These are phyloP conservation scores for Leptodermis oblonga DNA, from an alignment of 257 asterid genomes.

Conservation along the genomic window DNA sequence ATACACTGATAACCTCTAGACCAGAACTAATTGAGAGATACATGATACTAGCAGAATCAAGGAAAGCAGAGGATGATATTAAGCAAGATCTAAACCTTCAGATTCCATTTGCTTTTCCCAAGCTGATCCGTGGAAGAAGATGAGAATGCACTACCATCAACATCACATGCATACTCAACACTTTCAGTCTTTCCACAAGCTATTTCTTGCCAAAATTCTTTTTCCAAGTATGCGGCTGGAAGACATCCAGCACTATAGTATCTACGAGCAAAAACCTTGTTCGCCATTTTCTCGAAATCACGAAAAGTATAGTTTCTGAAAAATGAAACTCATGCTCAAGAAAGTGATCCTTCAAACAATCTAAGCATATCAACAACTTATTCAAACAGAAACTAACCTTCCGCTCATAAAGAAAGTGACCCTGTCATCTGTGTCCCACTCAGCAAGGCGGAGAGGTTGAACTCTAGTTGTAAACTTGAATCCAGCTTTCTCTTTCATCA, in stretches of 20 bases:
- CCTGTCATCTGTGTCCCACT: conserved; percentile 85
- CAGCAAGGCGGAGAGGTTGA: conserved; percentile 96
- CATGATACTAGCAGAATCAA: neutral
- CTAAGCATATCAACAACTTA: conserved; percentile 16
- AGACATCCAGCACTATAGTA: conserved; percentile 88
- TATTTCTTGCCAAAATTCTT: conserved; percentile 98
- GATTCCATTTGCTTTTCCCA: conserved; percentile 94
- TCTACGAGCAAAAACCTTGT: conserved; percentile 89
- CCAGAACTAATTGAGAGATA: neutral
- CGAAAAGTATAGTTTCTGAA: conserved; percentile 93
- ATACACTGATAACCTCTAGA: neutral
- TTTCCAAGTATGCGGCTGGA: conserved; percentile 82
- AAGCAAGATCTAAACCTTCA: conserved; percentile 59
- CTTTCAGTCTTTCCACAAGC: conserved; percentile 93
- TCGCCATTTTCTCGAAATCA: conserved; percentile 98
- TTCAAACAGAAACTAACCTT: conserved; percentile 44
- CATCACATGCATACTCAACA: conserved; percentile 99
- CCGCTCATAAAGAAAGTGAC: conserved; percentile 97
- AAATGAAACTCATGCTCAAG: conserved; percentile 31
- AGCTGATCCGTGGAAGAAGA: conserved; percentile 80
- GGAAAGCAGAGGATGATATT: conserved; percentile 1
- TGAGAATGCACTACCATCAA: conserved; percentile 99
- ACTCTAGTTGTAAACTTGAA: conserved; percentile 95
- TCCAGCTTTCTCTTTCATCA: conserved; percentile 82
- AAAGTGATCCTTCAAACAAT: conserved; percentile 16